A percentile compares a stretch with the other conserved stretches of the same genome.
Evolutionary conservation across 2,329 filamentous ascomycete species (phyloP).

Genomic region (Septoria linicola): DNA sequence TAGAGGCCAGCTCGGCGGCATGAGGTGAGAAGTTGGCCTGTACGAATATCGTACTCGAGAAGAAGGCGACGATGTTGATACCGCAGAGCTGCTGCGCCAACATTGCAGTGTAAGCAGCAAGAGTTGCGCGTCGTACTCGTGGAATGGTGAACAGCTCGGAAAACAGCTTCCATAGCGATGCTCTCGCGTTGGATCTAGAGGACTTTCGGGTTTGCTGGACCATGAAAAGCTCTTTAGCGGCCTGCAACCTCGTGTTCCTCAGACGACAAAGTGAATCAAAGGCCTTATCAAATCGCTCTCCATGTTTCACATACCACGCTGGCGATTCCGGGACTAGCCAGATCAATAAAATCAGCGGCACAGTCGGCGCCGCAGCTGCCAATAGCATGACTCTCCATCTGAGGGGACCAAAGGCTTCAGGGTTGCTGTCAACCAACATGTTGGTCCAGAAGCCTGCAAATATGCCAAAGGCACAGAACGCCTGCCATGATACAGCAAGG

Average conservation of each 20-base stretch:
- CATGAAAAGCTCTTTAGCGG: constrained; percentile 39
- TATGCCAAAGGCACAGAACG: constrained; percentile 59
- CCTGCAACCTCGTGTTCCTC: constrained; percentile 31
- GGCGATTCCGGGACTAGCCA: constrained; percentile 50
- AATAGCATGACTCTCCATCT: constrained; percentile 63
- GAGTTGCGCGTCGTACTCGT: constrained; percentile 46
- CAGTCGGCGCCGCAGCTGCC: constrained; percentile 64
- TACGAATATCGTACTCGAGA: constrained; percentile 38
- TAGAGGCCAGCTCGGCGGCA: constrained; percentile 41
- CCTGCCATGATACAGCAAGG: constrained; percentile 38
- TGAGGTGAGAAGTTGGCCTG: constrained; percentile 37
- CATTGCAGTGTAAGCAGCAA: constrained; percentile 36
- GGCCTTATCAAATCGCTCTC: constrained; percentile 26
- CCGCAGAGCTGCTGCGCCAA: constrained; percentile 36
- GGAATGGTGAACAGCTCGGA: constrained; percentile 45
- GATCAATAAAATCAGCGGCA: constrained; percentile 54
- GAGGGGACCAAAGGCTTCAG: constrained; percentile 55
- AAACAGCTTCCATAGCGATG: too few species aligned
- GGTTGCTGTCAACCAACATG: constrained; percentile 40
- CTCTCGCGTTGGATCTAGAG: too few species aligned
- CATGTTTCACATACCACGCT: constrained; percentile 32
- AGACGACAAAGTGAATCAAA: constrained; percentile 48
- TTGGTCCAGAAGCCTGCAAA: constrained; percentile 63
- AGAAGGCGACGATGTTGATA: constrained; percentile 38
- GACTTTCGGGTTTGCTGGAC: constrained; percentile 15